Evolutionary conservation across 2,329 filamentous ascomycete species (phyloP).

Genomic region (Lecanoromycetidae sp.): DNA sequence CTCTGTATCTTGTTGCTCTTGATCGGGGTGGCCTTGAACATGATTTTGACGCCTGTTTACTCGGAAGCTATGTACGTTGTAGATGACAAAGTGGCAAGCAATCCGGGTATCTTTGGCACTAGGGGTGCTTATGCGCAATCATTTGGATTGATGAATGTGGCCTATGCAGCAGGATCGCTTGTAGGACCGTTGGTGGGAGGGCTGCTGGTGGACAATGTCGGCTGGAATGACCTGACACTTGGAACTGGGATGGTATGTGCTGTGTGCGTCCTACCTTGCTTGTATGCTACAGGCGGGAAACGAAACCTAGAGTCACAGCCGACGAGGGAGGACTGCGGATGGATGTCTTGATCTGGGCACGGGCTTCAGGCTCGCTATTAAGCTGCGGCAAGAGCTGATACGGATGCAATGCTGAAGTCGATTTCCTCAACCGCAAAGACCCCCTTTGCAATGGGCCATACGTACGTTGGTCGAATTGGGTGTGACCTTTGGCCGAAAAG

Average conservation of each 20-base stretch:
- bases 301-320: too few species aligned
- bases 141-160: constrained; percentile 44
- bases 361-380: too few species aligned
- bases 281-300: constrained; percentile 6
- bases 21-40: constrained; percentile 45
- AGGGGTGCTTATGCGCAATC: constrained; percentile 50
- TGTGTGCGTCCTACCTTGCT: constrained; percentile 4
- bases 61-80: constrained; percentile 56
- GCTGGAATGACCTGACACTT: constrained; percentile 30
- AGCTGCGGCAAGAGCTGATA: too few species aligned
- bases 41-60: constrained; percentile 54
- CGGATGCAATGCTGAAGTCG: too few species aligned
- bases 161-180: constrained; percentile 41
- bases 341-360: too few species aligned
- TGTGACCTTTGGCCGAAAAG: too few species aligned
- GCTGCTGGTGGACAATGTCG: constrained; percentile 35
- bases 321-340: too few species aligned
- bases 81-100: constrained; percentile 33
- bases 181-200: constrained; percentile 43
- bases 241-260: constrained; percentile 1
- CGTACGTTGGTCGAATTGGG: too few species aligned
- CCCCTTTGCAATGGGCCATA: too few species aligned
- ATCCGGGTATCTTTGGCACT: constrained; percentile 42
- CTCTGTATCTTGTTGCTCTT: constrained; percentile 52
- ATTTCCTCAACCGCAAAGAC: too few species aligned